Percentiles rank a stretch among this genome's conserved stretches.
Conservation (phyloP, 140 eudicot genomes). For the Ambrosia hybrid region DNA sequence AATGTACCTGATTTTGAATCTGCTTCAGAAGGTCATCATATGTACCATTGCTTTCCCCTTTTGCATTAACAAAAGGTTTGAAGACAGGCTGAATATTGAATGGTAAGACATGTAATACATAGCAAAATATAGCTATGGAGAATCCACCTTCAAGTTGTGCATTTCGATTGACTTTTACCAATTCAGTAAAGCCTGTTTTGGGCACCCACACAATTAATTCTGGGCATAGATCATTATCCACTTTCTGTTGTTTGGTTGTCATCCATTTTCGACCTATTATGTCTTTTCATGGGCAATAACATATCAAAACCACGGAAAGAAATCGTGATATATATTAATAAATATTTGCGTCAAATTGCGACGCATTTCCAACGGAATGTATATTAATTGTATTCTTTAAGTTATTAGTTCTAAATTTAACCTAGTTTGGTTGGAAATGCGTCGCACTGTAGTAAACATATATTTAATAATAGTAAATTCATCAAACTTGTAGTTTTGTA, state of each 20-base stretch:
- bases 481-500: too few species aligned
- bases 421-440: too few species aligned
- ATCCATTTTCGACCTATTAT: background rate
- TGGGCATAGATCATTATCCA: slow-evolving; percentile 7
- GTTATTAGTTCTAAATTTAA: too few species aligned
- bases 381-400: too few species aligned
- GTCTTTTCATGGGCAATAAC: background rate
- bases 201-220: slow-evolving; percentile 29
- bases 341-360: too few species aligned
- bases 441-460: too few species aligned
- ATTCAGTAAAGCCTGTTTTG: slow-evolving; percentile 28
- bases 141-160: slow-evolving; percentile 17
- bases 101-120: slow-evolving; percentile 21
- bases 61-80: slow-evolving; percentile 5
- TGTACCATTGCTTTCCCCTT: slow-evolving; percentile 14
- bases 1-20: slow-evolving; percentile 43
- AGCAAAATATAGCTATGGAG: slow-evolving; percentile 24
- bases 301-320: background rate
- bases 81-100: slow-evolving; percentile 23
- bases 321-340: too few species aligned
- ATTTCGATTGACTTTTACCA: slow-evolving; percentile 11
- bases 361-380: too few species aligned
- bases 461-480: too few species aligned
- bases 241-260: background rate
- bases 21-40: background rate